These are phyloP conservation scores for Penicillium tannophilum DNA, from an alignment of 495 filamentous ascomycete species.

Conservation along the genomic window DNA sequence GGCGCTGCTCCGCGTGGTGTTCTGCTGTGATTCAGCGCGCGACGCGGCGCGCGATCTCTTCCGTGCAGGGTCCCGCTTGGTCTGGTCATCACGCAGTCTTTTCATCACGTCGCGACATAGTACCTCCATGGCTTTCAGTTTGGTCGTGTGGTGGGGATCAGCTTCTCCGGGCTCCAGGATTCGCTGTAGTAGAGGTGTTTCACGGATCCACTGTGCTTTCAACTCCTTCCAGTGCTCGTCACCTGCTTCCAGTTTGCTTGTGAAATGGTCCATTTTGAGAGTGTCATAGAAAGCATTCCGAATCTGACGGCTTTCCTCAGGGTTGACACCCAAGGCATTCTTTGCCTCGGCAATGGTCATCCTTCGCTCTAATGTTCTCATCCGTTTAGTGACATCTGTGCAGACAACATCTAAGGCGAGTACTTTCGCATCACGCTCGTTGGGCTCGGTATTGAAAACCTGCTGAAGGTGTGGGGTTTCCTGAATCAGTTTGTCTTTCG, in stretches of 20 bases:
- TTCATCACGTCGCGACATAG: slow-evolving; percentile 76
- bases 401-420: slow-evolving; percentile 77
- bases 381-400: slow-evolving; percentile 79
- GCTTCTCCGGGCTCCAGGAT: slow-evolving; percentile 56
- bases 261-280: slow-evolving; percentile 68
- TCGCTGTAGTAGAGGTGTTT: slow-evolving; percentile 56
- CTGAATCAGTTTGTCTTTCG: slow-evolving; percentile 68
- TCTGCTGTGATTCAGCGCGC: slow-evolving; percentile 29
- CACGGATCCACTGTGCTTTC: slow-evolving; percentile 67
- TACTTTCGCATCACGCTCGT: slow-evolving; percentile 52
- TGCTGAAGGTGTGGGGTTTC: slow-evolving; percentile 65
- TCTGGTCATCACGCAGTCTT: slow-evolving; percentile 67
- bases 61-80: slow-evolving; percentile 56
- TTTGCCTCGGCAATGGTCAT: slow-evolving; percentile 77
- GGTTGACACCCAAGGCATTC: slow-evolving; percentile 70
- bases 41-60: slow-evolving; percentile 39
- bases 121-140: slow-evolving; percentile 66
- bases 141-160: slow-evolving; percentile 57
- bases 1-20: slow-evolving; percentile 23
- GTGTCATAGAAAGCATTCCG: slow-evolving; percentile 67
- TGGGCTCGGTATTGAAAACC: slow-evolving; percentile 59
- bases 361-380: slow-evolving; percentile 61
- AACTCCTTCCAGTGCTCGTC: slow-evolving; percentile 71
- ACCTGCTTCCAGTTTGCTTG: slow-evolving; percentile 71
- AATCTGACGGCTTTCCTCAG: slow-evolving; percentile 66